Percentiles rank a stretch among this genome's conserved stretches.
These are phyloP conservation scores for Fusarium penzigii DNA, from an alignment of 2,329 filamentous ascomycete genomes.

Conservation along the genomic window DNA sequence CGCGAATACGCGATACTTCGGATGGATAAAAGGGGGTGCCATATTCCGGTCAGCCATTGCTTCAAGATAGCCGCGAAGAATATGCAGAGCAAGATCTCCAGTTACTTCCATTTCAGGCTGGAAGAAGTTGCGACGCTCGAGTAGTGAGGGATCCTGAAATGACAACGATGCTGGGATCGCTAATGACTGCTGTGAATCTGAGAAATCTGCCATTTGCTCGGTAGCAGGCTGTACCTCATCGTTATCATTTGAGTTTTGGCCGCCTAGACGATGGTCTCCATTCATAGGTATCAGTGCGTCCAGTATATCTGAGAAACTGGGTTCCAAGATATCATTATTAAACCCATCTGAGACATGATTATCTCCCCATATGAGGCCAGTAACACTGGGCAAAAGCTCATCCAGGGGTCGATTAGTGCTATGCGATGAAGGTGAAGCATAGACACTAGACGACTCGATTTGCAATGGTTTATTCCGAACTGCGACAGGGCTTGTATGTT, in stretches of 20 bases:
- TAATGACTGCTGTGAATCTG: neutral
- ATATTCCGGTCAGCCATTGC: neutral
- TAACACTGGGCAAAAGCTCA: neutral
- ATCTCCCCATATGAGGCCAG: neutral
- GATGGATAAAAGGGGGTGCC: constrained; percentile 1
- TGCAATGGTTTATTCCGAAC: neutral
- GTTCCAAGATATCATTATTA: neutral
- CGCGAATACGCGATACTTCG: neutral
- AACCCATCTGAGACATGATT: neutral
- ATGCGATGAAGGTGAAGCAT: neutral
- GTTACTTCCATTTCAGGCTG: constrained; percentile 1
- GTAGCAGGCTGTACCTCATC: neutral
- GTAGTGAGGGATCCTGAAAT: neutral
- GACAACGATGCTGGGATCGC: constrained; percentile 1
- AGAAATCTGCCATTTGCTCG: neutral
- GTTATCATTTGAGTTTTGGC: neutral
- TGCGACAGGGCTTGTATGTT: neutral
- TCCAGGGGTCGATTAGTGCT: neutral
- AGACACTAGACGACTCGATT: neutral
- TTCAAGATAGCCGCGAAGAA: constrained; percentile 1
- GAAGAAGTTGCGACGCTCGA: constrained; percentile 2
- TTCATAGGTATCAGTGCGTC: neutral
- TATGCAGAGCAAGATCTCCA: constrained; percentile 4
- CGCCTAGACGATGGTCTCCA: neutral
- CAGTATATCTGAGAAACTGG: neutral